Percentiles rank a stretch among this genome's conserved stretches.
Conservation (phyloP, 1,284 basidiomycete species). For the Paramarasmius palmivorus region DNA sequence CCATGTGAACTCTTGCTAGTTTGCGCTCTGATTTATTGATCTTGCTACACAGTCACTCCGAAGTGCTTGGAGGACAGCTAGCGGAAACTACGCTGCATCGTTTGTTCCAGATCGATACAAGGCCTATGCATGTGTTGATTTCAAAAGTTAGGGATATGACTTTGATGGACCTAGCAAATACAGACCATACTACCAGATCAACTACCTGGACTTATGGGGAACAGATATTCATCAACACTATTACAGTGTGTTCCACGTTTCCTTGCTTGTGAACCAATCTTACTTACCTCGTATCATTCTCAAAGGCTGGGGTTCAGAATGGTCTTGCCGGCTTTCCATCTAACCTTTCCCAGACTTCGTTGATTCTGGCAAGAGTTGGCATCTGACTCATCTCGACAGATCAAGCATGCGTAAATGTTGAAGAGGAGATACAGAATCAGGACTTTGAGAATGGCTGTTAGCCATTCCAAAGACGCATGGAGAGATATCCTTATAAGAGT, state of each 20-base stretch:
- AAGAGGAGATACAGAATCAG: slow-evolving; percentile 59
- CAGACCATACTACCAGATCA: slow-evolving; percentile 53
- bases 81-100: slow-evolving; percentile 40
- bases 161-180: slow-evolving; percentile 48
- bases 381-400: slow-evolving; percentile 60
- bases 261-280: neutral
- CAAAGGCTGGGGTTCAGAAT: slow-evolving; percentile 34
- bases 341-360: slow-evolving; percentile 33
- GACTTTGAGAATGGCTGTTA: slow-evolving; percentile 50
- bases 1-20: slow-evolving; percentile 46
- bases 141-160: slow-evolving; percentile 53
- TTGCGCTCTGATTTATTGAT: neutral
- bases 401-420: slow-evolving; percentile 60
- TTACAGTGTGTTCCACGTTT: slow-evolving; percentile 30
- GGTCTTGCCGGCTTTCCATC: slow-evolving; percentile 53
- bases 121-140: slow-evolving; percentile 62
- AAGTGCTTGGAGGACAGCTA: too few species aligned
- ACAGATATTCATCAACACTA: slow-evolving; percentile 51
- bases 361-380: slow-evolving; percentile 54
- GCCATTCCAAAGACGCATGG: slow-evolving; percentile 48
- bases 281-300: neutral
- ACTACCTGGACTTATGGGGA: slow-evolving; percentile 48
- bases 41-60: neutral
- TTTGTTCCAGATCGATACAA: slow-evolving; percentile 51
- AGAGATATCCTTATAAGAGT: slow-evolving; percentile 54